Percentiles rank a stretch among this genome's conserved stretches.
These are phyloP conservation scores for Hygrophorus russula DNA, from an alignment of 768 basidiomycete genomes.

Conservation along the genomic window DNA sequence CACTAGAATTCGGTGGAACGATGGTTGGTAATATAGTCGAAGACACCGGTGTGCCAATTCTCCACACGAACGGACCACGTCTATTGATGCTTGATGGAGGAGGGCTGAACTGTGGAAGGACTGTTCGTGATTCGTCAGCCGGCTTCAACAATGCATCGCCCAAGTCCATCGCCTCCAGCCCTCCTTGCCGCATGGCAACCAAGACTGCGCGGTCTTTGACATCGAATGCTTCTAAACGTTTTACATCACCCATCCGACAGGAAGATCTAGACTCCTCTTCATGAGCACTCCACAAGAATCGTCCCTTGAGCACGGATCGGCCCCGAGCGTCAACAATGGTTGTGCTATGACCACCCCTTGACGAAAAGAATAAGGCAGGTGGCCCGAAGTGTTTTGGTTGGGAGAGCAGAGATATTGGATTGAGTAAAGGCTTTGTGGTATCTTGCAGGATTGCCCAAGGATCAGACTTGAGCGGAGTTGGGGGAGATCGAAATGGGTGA, in stretches of 20 bases:
- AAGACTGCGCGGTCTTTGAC: conserved; percentile 64
- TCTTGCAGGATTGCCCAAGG: conserved; percentile 9
- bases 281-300: conserved; percentile 70
- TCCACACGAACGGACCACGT: conserved; percentile 72
- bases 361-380: conserved; percentile 78
- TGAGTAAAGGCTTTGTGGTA: conserved; percentile 47
- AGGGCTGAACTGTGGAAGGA: conserved; percentile 61
- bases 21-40: conserved; percentile 26
- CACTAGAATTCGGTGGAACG: conserved; percentile 24
- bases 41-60: conserved; percentile 61
- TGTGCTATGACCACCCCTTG: conserved; percentile 84
- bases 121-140: conserved; percentile 66
- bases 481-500: conserved; percentile 56
- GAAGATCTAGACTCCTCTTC: conserved; percentile 27
- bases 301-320: conserved; percentile 70
- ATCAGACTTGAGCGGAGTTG: conserved; percentile 20
- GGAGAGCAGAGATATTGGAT: conserved; percentile 63
- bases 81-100: conserved; percentile 52
- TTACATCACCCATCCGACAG: conserved; percentile 68
- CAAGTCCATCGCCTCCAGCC: conserved; percentile 72
- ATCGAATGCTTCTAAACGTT: conserved; percentile 76
- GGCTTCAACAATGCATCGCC: conserved; percentile 71
- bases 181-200: conserved; percentile 80
- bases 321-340: conserved; percentile 82
- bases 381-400: conserved; percentile 82